phyloP scores from a whole-genome alignment of 495 filamentous ascomycete species.

The Hypoxylon perforatum region DNA sequence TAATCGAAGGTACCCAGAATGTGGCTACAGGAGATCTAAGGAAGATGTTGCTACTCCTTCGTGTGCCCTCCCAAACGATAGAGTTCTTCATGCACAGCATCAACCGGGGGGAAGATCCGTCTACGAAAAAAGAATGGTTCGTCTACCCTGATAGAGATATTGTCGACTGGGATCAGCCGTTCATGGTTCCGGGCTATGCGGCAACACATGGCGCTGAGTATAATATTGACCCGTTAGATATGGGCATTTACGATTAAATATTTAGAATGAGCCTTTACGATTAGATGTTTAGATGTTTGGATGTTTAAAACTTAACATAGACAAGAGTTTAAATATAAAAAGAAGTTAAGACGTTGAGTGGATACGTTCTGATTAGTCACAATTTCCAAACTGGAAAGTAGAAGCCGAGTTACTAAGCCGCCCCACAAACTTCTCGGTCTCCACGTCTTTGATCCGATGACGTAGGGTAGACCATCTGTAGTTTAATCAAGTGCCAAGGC shows the following conservation, averaged over 20 bases:
- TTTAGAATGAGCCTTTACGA: too few relatives aligned
- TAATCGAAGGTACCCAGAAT: not conserved
- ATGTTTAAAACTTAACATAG: too few relatives aligned
- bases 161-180: constrained; percentile 37
- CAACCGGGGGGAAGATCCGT: not conserved
- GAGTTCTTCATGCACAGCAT: constrained; percentile 12
- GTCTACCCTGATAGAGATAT: constrained; percentile 32
- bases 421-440: constrained; percentile 1
- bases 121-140: not conserved
- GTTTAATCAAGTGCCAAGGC: not conserved
- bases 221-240: not conserved
- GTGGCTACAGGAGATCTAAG: not conserved
- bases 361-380: too few relatives aligned
- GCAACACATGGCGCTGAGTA: constrained; percentile 28
- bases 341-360: too few relatives aligned
- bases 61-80: constrained; percentile 6
- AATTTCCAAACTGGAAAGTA: too few relatives aligned
- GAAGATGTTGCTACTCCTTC: constrained; percentile 10
- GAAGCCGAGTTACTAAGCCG: too few relatives aligned
- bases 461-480: constrained; percentile 1
- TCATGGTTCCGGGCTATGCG: constrained; percentile 12
- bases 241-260: too few relatives aligned
- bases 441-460: constrained; percentile 5
- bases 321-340: too few relatives aligned
- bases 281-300: too few relatives aligned